Evolutionary conservation across 495 filamentous ascomycete species (phyloP), one percentile per base, ranked within the genome.

Genomic region (Neurospora sp.): DNA sequence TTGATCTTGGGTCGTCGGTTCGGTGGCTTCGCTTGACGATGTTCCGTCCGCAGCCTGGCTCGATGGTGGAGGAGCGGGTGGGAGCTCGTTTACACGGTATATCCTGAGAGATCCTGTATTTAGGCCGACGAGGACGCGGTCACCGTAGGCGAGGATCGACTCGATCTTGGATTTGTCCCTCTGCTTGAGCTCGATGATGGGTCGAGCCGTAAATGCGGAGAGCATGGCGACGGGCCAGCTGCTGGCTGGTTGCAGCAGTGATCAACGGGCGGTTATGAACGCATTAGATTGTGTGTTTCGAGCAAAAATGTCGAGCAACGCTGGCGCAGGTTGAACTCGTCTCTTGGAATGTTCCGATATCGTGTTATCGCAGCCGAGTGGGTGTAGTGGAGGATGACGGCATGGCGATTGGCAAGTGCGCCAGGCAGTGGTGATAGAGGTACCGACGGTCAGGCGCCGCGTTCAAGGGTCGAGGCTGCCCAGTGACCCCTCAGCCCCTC

Each of bases 131-230:
- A 98, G 89, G 31, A 99, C 87, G 70, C 94, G 89, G 77, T 98
- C 95, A 93, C 91, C 94, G 83, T 97, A 94, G 74, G 96, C 92
- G 44, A 98, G 87, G 72, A 98, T 91, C 6, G 92, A 93, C 82
- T 98, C 95, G 80, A 99, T 97, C 86, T 90, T 93, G 68, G 92
- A 96, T 84, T 94, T 97, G 87, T 98, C 96, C 78, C 93, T 90
- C 78, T 89, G 89, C 83, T 91, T 94, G 74, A 99, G 91, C 91
- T 99, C 96, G 86, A 98, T 91, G 78, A 98, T 92, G 74, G 96
- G 92, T 79, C 92, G 92, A 87, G 96, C 94, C 75, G 91, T 95
- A 84, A 99, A 99, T 81, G 96, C 95, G 84, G 96, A 97, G 82
- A 98, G 90, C 96, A 99, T 99, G 84, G 85, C 85, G 76, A 73